Percentiles rank a stretch among this genome's conserved stretches.
These are phyloP conservation scores for Stellera chamaejasme DNA, from an alignment of 345 rosid species.

Conservation along the genomic window DNA sequence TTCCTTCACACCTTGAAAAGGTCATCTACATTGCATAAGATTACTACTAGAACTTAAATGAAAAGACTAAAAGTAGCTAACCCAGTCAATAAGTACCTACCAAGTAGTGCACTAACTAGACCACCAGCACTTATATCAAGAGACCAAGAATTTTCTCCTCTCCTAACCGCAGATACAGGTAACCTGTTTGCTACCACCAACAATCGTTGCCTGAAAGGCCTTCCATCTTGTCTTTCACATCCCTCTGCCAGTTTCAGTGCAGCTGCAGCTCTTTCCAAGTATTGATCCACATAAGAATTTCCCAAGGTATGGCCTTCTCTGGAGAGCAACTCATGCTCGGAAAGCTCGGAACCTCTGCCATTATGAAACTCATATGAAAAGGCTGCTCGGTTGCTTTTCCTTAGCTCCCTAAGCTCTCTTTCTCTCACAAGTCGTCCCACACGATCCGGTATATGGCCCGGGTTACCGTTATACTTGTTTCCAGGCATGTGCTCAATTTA, in stretches of 20 bases:
- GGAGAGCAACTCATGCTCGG: conserved; percentile 40
- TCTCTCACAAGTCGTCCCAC: conserved; percentile 74
- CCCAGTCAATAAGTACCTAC: conserved; percentile 26
- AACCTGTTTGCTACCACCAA: conserved; percentile 97
- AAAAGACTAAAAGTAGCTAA: conserved; percentile 2
- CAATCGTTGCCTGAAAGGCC: conserved; percentile 72
- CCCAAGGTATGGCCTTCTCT: conserved; percentile 48
- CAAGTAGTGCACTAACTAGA: conserved; percentile 90
- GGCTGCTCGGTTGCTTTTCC: conserved; percentile 44
- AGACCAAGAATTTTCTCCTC: conserved; percentile 94
- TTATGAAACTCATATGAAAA: conserved; percentile 40
- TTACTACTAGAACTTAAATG: conserved; percentile 11
- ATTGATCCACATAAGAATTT: conserved; percentile 45
- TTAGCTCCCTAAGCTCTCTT: conserved; percentile 61
- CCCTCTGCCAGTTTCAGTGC: conserved; percentile 35
- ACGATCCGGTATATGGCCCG: conserved; percentile 49
- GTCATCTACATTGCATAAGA: conserved; percentile 27
- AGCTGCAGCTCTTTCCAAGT: conserved; percentile 60
- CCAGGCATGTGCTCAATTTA: conserved; percentile 86
- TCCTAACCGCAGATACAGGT: conserved; percentile 93
- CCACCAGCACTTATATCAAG: conserved; percentile 98
- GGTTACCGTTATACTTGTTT: conserved; percentile 63
- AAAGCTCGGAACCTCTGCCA: conserved; percentile 25
- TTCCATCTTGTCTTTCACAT: conserved; percentile 52
- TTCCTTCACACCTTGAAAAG: conserved; percentile 82